Percentiles rank a stretch among this genome's conserved stretches.
Conservation (phyloP, 73 alveolate genomes). For the Paramecium biaurelia region DNA sequence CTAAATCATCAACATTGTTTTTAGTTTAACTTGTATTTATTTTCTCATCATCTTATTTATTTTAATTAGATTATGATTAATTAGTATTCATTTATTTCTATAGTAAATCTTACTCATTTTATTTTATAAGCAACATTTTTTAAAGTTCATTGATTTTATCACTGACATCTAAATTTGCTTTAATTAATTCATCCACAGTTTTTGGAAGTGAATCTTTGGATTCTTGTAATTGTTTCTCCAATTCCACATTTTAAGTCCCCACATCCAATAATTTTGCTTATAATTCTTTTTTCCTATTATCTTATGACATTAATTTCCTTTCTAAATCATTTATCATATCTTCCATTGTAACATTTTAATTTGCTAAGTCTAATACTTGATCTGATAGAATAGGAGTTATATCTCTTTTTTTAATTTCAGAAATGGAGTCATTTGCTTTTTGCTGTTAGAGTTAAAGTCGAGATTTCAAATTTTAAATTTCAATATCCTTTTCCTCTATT, state of each 20-base stretch:
- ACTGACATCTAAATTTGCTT: not conserved
- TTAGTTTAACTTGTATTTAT: not conserved
- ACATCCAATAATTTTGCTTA: not conserved
- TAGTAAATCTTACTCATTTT: not conserved
- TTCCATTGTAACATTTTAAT: not conserved
- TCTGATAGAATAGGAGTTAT: not conserved
- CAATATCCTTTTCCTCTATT: not conserved
- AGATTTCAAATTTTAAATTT: not conserved
- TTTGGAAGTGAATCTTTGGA: not conserved
- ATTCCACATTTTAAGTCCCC: not conserved
- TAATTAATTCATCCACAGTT: not conserved
- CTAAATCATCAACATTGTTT: not conserved
- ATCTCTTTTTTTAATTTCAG: slow-evolving; percentile 1
- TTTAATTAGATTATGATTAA: not conserved
- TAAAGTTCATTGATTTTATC: not conserved
- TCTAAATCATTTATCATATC: not conserved
- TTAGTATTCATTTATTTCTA: not conserved
- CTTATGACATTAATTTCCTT: not conserved
- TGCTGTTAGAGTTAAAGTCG: slow-evolving; percentile 1
- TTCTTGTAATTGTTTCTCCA: not conserved
- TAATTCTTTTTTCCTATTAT: not conserved
- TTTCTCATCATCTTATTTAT: not conserved
- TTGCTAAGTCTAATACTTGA: not conserved
- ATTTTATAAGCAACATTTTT: not conserved
- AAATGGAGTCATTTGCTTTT: not conserved